Conservation (phyloP, 1,284 basidiomycete genomes). For the Rhizopogon hawkerae region DNA sequence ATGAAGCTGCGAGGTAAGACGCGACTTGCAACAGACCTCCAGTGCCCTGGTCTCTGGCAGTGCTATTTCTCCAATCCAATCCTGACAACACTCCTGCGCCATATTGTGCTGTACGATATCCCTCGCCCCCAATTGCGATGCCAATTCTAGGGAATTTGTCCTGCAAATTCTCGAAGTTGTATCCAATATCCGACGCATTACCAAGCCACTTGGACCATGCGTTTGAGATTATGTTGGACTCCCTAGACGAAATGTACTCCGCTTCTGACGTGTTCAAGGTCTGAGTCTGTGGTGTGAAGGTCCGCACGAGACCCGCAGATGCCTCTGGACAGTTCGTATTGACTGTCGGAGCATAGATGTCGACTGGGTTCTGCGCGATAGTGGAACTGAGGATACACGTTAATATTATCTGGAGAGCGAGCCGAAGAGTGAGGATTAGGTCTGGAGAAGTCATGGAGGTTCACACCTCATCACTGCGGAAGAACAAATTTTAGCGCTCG, state of each 20-base stretch:
- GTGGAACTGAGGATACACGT: not conserved
- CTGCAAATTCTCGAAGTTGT: conserved; percentile 36
- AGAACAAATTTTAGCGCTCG: too few relatives aligned
- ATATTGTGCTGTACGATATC: conserved; percentile 51
- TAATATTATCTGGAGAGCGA: not conserved
- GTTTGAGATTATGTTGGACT: conserved; percentile 31
- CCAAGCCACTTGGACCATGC: conserved; percentile 57
- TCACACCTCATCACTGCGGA: not conserved
- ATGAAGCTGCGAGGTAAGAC: conserved; percentile 54
- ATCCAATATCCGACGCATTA: conserved; percentile 44
- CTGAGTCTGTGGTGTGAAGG: conserved; percentile 44
- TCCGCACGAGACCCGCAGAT: conserved; percentile 40
- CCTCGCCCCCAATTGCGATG: conserved; percentile 52
- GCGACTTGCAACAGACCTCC: conserved; percentile 60
- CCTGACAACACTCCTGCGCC: conserved; percentile 50
- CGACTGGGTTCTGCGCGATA: conserved; percentile 2
- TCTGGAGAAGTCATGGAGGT: not conserved
- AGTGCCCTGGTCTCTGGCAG: conserved; percentile 47
- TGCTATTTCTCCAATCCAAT: conserved; percentile 50
- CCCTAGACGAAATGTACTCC: conserved; percentile 38
- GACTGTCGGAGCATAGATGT: conserved; percentile 38
- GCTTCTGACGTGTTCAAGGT: conserved; percentile 40
- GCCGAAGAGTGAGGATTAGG: not conserved
- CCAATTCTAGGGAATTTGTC: conserved; percentile 43
- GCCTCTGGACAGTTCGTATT: conserved; percentile 45